Evolutionary conservation across 805 yeast genomes (phyloP).

Genomic region (Saccharomycopsis sp.): DNA sequence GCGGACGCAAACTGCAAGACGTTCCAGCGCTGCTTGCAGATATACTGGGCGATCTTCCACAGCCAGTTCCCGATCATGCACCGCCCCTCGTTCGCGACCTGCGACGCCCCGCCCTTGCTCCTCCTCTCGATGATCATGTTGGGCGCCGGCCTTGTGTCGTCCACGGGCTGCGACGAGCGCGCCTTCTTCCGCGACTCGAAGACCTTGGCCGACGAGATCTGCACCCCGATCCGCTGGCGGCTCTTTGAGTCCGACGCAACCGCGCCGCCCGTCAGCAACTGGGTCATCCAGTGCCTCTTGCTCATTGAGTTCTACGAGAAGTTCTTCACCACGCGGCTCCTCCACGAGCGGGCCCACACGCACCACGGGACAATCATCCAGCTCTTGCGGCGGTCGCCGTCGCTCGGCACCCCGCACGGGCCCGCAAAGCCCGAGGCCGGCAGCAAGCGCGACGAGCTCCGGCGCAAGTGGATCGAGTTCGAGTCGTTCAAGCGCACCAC

Average conservation of each 20-base stretch:
- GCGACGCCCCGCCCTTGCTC: slow-evolving; percentile 44
- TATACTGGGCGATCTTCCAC: slow-evolving; percentile 51
- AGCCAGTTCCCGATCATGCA: slow-evolving; percentile 46
- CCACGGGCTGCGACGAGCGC: slow-evolving; percentile 13
- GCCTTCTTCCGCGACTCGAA: slow-evolving; percentile 6
- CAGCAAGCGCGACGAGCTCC: neutral
- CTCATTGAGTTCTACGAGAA: slow-evolving; percentile 78
- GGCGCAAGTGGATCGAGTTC: slow-evolving; percentile 69
- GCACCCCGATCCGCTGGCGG: slow-evolving; percentile 54
- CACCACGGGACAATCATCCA: slow-evolving; percentile 87
- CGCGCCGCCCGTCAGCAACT: slow-evolving; percentile 67
- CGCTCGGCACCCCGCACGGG: slow-evolving; percentile 52
- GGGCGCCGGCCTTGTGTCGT: slow-evolving; percentile 38
- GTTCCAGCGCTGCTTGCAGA: slow-evolving; percentile 25
- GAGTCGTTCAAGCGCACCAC: slow-evolving; percentile 76
- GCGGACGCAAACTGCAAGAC: slow-evolving; percentile 7
- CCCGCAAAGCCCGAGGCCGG: slow-evolving; percentile 6
- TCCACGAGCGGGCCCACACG: slow-evolving; percentile 78
- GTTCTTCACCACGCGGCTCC: slow-evolving; percentile 53
- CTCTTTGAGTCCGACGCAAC: slow-evolving; percentile 67
- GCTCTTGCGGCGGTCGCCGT: slow-evolving; percentile 65
- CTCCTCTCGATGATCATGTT: slow-evolving; percentile 49
- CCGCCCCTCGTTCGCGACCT: slow-evolving; percentile 43
- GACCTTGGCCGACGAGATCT: slow-evolving; percentile 24
- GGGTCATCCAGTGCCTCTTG: slow-evolving; percentile 70